These are phyloP conservation scores for Phellopilus nigrolimitatus DNA, from an alignment of 1,284 basidiomycete species.

Conservation along the genomic window DNA sequence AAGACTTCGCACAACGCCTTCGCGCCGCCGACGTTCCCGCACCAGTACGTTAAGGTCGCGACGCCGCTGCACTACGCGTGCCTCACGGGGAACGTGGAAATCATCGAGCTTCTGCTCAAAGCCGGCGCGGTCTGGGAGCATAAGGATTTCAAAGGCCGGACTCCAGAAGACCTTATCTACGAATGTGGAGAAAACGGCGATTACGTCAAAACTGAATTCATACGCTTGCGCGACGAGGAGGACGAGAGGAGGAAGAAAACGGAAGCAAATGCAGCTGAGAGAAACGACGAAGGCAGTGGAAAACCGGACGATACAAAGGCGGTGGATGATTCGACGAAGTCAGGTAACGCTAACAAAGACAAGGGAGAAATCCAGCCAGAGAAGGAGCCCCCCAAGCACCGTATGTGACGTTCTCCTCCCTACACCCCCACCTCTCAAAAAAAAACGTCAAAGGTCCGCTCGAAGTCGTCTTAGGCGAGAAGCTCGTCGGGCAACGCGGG, in stretches of 20 bases:
- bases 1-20: neutral
- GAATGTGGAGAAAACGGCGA: neutral
- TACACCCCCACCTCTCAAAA: neutral
- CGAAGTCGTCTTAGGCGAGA: conserved; percentile 2
- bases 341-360: neutral
- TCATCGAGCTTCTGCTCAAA: conserved; percentile 4
- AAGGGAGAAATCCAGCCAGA: neutral
- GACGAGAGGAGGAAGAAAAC: conserved; percentile 6
- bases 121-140: conserved; percentile 15
- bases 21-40: conserved; percentile 4
- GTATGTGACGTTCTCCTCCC: neutral
- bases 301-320: neutral
- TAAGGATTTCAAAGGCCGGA: conserved; percentile 1
- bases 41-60: conserved; percentile 3
- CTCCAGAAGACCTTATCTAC: conserved; percentile 9
- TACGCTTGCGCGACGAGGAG: conserved; percentile 5
- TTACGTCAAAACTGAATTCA: neutral
- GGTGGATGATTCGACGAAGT: neutral
- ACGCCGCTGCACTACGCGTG: conserved; percentile 16
- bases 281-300: neutral
- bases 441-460: neutral
- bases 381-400: neutral
- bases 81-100: conserved; percentile 4
- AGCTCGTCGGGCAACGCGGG: conserved; percentile 16
- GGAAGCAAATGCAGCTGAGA: neutral